Percentiles rank a stretch among this genome's conserved stretches.
phyloP scores from a whole-genome alignment of 1,284 basidiomycete species.

The Boletellus deceptivus region DNA sequence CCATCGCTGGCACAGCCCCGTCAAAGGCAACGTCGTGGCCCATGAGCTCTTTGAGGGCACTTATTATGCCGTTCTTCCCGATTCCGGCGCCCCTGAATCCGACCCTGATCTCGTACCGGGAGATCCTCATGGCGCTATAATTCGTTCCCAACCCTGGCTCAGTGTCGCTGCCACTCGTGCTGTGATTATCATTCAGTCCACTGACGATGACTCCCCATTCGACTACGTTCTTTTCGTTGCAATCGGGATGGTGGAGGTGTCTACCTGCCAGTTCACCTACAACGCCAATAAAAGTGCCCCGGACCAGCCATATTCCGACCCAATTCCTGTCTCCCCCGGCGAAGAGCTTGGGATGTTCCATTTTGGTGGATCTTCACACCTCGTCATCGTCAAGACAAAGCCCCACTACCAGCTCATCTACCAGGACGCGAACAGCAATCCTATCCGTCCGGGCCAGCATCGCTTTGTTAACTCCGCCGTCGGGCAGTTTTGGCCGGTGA shows the following conservation, averaged over 20 bases:
- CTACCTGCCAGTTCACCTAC: constrained; percentile 33
- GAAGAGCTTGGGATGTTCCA: constrained; percentile 50
- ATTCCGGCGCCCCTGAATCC: neutral
- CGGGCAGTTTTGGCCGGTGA: neutral
- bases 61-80: constrained; percentile 41
- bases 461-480: constrained; percentile 6
- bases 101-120: constrained; percentile 1
- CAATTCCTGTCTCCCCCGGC: constrained; percentile 29
- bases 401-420: neutral
- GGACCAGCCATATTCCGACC: too few relatives aligned
- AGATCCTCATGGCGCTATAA: constrained; percentile 36
- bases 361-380: constrained; percentile 48
- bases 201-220: neutral
- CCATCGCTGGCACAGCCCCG: constrained; percentile 55
- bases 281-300: too few relatives aligned
- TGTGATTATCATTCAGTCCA: constrained; percentile 50
- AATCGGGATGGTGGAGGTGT: constrained; percentile 58
- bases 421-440: neutral
- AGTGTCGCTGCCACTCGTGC: constrained; percentile 39
- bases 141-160: constrained; percentile 34
- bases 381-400: constrained; percentile 37
- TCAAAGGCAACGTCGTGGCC: constrained; percentile 46
- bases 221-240: constrained; percentile 49
- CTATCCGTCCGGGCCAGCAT: constrained; percentile 1
- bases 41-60: constrained; percentile 45